phyloP scores from a whole-genome alignment of 140 eudicot species.

The Flaveria floridana region DNA sequence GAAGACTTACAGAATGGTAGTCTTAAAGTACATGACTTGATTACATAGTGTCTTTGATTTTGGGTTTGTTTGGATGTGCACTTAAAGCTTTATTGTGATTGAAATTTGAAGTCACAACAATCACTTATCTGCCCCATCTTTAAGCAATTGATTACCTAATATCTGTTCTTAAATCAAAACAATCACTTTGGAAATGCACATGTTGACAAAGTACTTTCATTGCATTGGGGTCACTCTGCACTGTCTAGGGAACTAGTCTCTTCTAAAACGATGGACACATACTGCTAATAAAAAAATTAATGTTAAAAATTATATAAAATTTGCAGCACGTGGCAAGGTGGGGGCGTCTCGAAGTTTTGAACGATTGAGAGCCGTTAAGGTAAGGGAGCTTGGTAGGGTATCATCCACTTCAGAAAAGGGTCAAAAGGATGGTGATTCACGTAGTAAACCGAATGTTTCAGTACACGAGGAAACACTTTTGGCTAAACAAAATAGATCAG shows the following conservation, averaged over 20 bases:
- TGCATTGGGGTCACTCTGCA: not conserved
- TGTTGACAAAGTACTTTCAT: not conserved
- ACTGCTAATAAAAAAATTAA: not conserved
- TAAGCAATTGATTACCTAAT: not conserved
- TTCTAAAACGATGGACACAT: not conserved
- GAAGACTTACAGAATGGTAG: not conserved
- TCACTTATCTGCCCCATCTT: not conserved
- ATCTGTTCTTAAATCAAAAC: not conserved
- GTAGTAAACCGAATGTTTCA: constrained; percentile 17
- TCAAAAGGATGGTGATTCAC: constrained; percentile 18
- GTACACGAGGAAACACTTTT: constrained; percentile 23
- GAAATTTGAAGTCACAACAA: not conserved
- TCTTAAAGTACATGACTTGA: not conserved
- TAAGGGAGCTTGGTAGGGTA: constrained; percentile 52
- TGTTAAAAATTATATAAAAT: not conserved
- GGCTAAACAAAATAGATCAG: constrained; percentile 22
- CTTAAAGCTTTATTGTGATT: no score
- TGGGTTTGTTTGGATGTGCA: not conserved
- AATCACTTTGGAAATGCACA: not conserved
- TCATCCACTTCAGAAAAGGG: constrained; percentile 45
- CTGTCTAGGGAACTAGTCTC: not conserved
- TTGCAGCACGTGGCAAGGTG: constrained; percentile 36
- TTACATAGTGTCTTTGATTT: not conserved
- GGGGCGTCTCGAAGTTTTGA: constrained; percentile 50
- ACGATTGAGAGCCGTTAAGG: constrained; percentile 65